Evolutionary conservation across 2,329 filamentous ascomycete genomes (phyloP), one percentile per base, ranked within the genome.

Genomic region (Hymenoscyphus fraxineus): DNA sequence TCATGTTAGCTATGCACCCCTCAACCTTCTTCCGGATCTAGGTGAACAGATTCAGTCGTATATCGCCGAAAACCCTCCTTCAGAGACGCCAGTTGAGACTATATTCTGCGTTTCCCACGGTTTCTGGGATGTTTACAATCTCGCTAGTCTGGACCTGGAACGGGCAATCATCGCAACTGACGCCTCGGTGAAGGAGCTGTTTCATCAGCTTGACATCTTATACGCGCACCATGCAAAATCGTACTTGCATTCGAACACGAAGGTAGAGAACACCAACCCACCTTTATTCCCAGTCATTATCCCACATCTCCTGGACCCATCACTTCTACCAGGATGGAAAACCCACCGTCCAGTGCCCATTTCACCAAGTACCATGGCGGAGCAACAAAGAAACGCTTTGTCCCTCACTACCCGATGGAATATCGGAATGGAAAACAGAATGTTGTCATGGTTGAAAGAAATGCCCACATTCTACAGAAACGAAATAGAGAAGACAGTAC

Each of bases 361-460:
- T 1, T 68, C 64, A 15, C 81, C 81, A 12, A 82, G 83, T 68
- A 79, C 76, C 15, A 77, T 77, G 44, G 77, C 80, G 1, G 83
- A 85, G 67, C 80, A 86, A 67, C 76, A 84, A 69, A 82, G 82
- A 64, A 85, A 85, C 65, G 83, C 83, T 1, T 79, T 80, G 1
- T 78, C 79, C 59, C 71, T 87, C 51, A 82, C 82, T 0, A 71
- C 71, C 9, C 74, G 76, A 13, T 87, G 84, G 84, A 84, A 87
- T 67, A 68, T 74, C 4, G 68, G 74, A 44, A 65, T 85, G 3
- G 73, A 76, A n/a, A 73, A 73, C 6, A 73, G 74, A 16, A 73
- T 83, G 60, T 72, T 75, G 0, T 69, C 76, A 7, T 87, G 84
- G 84, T 75, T 76, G 15, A 65, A 73, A 58, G 31, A 41, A 35